Conservation (phyloP, 2,329 filamentous ascomycete genomes). For the Juglanconis sp. region DNA sequence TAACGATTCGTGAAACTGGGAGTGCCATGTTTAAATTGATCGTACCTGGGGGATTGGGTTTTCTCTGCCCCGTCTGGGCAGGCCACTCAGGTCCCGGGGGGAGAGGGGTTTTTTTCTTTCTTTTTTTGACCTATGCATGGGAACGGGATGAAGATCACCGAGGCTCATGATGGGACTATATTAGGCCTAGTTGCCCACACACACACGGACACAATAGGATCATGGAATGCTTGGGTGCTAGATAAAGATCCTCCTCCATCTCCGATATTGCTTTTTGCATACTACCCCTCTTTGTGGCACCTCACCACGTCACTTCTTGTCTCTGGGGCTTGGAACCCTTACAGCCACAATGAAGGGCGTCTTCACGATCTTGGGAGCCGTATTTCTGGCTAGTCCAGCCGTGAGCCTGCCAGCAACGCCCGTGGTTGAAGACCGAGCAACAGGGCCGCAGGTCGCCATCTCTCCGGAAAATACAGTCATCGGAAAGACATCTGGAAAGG, state of each 20-base stretch:
- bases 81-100: neutral
- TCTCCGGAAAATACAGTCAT: slow-evolving; percentile 40
- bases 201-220: no score
- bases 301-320: neutral
- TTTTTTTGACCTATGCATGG: no score
- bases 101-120: neutral
- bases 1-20: neutral
- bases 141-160: no score
- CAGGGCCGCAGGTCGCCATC: neutral
- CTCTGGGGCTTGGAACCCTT: neutral
- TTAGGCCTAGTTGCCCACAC: no score
- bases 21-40: neutral
- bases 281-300: neutral
- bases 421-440: neutral
- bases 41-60: neutral
- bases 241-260: neutral
- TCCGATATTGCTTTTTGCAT: neutral
- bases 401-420: neutral
- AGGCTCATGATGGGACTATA: no score
- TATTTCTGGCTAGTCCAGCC: neutral
- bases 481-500: slow-evolving; percentile 38
- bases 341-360: neutral
- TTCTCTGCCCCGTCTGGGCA: neutral
- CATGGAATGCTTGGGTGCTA: no score
- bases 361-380: neutral